Evolutionary conservation across 2,329 filamentous ascomycete species (phyloP), one percentile per base, ranked within the genome.

Genomic region (Teratosphaeria destructans): DNA sequence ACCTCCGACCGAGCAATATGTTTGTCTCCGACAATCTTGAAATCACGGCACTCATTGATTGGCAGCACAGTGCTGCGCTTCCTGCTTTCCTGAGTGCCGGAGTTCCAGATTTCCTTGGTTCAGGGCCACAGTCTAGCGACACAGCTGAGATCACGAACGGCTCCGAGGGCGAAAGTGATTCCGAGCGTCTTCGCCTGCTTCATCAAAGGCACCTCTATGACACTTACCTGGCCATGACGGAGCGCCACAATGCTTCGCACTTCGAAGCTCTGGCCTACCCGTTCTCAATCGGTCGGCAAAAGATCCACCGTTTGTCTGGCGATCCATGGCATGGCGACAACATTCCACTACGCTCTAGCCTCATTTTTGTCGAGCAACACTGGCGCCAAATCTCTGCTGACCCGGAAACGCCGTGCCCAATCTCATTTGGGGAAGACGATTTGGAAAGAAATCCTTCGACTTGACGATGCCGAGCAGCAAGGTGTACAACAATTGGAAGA

Each of bases 31-130:
- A 70, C 5, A 59, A 70, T 34, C 65, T 66, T 65, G 39, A 58
- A 7, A 63, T 66, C 19, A 66, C 63, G 4, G 55, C 32, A 61
- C 61, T 78, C 1, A 75, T 78, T 39, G 75, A 78, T 60, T 78
- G 74, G 75, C 74, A 78, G 63, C 68, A 77, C 62, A 66, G 65
- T 47, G 53, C 67, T 2, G 64, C 71, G 29, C 69, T 76, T n/a
- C 75, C 43, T n/a, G 19, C 19, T 12, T 47, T 47, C n/a, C 43
- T 47, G 43, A 47, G 14, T n/a, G 3, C 74, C 39, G 72, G 72
- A 3, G 74, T 78, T 58, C 76, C 75, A 54, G 68, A 70, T 1
- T 59, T 64, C 52, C 74, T 78, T 60, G 70, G 75, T 60, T 75
- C 76, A 58, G 75, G 56, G 14, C 12, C 34, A 4, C 56, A 59